phyloP scores from a whole-genome alignment of 441 rosid species.

The Eruca vesicaria region DNA sequence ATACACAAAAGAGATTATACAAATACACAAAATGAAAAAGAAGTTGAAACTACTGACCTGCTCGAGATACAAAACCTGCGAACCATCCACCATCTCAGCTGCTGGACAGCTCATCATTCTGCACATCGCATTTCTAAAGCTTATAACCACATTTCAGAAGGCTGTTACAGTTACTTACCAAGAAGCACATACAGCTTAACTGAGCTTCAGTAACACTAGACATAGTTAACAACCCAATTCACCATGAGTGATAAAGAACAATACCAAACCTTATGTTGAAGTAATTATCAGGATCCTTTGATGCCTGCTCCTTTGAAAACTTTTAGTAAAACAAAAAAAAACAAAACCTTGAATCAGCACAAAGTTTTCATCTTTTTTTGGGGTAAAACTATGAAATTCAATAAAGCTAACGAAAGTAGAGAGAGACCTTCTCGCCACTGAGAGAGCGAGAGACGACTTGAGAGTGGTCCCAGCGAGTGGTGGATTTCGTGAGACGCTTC shows the following conservation, averaged over 20 bases:
- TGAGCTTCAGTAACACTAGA: not conserved
- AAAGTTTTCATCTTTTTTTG: too few species aligned
- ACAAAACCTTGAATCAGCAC: too few species aligned
- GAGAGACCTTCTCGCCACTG: slow-evolving; percentile 70
- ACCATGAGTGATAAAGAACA: not conserved
- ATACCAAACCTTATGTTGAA: slow-evolving; percentile 62
- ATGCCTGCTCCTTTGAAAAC: too few species aligned
- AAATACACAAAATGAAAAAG: not conserved
- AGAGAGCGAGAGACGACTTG: slow-evolving; percentile 76
- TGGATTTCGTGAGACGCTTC: slow-evolving; percentile 83
- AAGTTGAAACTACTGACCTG: slow-evolving; percentile 46
- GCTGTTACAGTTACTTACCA: too few species aligned
- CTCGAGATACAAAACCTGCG: slow-evolving; percentile 68
- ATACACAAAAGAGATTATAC: not conserved
- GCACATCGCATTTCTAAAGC: slow-evolving; percentile 19
- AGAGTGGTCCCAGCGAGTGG: slow-evolving; percentile 93
- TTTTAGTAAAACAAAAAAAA: slow-evolving; percentile 29
- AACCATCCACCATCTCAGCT: slow-evolving; percentile 86
- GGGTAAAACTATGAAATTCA: not conserved
- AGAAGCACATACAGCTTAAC: not conserved
- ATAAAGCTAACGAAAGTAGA: not conserved
- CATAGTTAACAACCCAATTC: not conserved
- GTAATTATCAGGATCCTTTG: too few species aligned
- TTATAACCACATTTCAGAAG: not conserved
- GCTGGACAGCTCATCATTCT: slow-evolving; percentile 80